Evolutionary conservation across 108 stramenopile genomes (phyloP), one percentile per base, ranked within the genome.

Genomic region (Parmales sp.): DNA sequence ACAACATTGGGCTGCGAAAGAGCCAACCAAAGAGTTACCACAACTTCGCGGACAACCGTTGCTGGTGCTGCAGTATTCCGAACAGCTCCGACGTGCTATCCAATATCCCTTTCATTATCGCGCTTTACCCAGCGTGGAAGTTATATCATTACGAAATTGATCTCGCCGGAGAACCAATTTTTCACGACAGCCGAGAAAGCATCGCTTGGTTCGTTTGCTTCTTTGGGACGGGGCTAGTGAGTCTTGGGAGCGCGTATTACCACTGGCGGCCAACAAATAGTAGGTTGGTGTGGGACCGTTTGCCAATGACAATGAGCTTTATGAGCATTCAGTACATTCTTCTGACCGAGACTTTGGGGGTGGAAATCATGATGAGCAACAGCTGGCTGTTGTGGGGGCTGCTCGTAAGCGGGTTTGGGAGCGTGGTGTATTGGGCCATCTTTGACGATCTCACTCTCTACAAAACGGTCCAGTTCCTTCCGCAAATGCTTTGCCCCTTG

Each of bases 261-360:
- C 72, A 73, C 38, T 73, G 72, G 72, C 67, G 68, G 13, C 72
- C 72, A 26, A 69, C 36, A 29, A 65, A 73, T 29, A 20, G 39
- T 38, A 69, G 68, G 22, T 41, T 73, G 37, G 68, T 73, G 29
- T 73, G 72, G 72, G 72, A 73, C 69, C 72, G 72, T 28, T 29
- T 73, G 43, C 72, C 72, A 0, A 73, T 73, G 72, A 73, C 72
- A 1, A 9, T 69, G 13, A 68, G 68, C 6, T 73, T 73, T 63
- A 68, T 46, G 6, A 46, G 68, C 0, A 73, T 69, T 19, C 69
- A 69, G 29, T 68, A 54, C 25, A 69, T 46, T 28, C 68, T 73
- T 1, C 37, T 73, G 18, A 68, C 68, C 26, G 72, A 73, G 38
- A 69, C 68, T 19, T 29, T 38, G 16, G 72, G 72, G 37, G 23